A percentile compares a stretch with the other conserved stretches of the same genome.
Evolutionary conservation across 1,284 basidiomycete species (phyloP).

Genomic region (Macrocystidia cucumis): DNA sequence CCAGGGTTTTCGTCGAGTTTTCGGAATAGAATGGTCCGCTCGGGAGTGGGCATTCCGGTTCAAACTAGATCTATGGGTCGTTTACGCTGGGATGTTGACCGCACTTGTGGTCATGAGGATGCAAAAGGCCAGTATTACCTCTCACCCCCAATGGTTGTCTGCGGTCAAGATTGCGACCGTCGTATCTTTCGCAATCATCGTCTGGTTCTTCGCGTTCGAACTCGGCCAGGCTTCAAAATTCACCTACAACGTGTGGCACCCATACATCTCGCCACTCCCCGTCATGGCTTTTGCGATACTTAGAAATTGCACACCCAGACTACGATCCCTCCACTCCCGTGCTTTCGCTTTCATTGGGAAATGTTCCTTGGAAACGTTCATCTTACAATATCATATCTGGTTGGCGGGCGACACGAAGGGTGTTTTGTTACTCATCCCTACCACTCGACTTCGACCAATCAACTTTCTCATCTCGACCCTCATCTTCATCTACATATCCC

Average conservation of each 20-base stretch:
- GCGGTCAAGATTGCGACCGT: slow-evolving; percentile 39
- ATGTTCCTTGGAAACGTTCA: slow-evolving; percentile 82
- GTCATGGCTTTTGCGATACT: slow-evolving; percentile 69
- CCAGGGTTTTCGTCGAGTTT: slow-evolving; percentile 52
- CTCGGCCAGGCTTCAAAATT: slow-evolving; percentile 72
- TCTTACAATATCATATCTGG: slow-evolving; percentile 89
- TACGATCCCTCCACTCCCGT: slow-evolving; percentile 64
- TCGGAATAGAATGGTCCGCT: slow-evolving; percentile 76
- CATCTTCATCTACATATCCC: slow-evolving; percentile 74
- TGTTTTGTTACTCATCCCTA: slow-evolving; percentile 73
- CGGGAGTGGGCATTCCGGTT: slow-evolving; percentile 84
- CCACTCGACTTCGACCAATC: slow-evolving; percentile 60
- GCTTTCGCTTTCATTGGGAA: slow-evolving; percentile 77
- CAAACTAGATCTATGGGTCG: slow-evolving; percentile 81
- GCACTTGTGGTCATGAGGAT: slow-evolving; percentile 72
- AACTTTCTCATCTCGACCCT: slow-evolving; percentile 73
- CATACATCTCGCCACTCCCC: slow-evolving; percentile 77
- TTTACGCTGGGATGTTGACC: slow-evolving; percentile 79
- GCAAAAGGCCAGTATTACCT: slow-evolving; percentile 65
- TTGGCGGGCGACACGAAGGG: slow-evolving; percentile 84
- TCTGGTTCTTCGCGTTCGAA: slow-evolving; percentile 83
- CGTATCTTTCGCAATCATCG: slow-evolving; percentile 42
- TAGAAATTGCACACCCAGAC: slow-evolving; percentile 64
- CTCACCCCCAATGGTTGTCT: slow-evolving; percentile 59
- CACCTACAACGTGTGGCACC: slow-evolving; percentile 80